Evolutionary conservation across 2,329 filamentous ascomycete genomes (phyloP).

Genomic region (Botrytis byssoidea): DNA sequence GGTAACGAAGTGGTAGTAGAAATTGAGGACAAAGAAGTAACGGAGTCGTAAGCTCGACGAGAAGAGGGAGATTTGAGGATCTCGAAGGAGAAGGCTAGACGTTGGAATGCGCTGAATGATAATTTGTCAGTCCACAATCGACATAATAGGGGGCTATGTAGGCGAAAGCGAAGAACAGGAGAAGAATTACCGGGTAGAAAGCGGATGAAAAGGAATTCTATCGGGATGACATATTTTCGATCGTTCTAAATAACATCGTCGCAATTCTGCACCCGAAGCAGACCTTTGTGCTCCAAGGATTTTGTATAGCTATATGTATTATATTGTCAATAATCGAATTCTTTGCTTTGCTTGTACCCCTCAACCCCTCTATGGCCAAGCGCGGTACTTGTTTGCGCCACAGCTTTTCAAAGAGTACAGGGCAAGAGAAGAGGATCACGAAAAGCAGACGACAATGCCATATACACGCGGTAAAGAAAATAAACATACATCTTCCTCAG

Average conservation of each 20-base stretch:
- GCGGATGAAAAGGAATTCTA: constrained; percentile 41
- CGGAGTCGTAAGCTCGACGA: constrained; percentile 42
- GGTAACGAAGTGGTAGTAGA: constrained; percentile 40
- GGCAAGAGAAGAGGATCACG: neutral
- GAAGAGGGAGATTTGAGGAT: constrained; percentile 43
- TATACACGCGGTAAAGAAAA: neutral
- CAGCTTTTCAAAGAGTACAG: neutral
- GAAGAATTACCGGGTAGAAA: constrained; percentile 39
- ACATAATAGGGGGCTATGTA: neutral
- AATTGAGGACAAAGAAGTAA: constrained; percentile 36
- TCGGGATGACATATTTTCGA: constrained; percentile 44
- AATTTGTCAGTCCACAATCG: neutral
- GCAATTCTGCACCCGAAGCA: constrained; percentile 41
- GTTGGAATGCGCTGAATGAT: constrained; percentile 41
- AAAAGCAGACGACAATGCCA: neutral
- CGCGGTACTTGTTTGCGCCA: neutral
- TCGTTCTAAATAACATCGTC: constrained; percentile 43
- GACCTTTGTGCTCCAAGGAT: constrained; percentile 40
- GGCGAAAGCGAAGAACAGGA: neutral
- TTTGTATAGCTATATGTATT: constrained; percentile 39
- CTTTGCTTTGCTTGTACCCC: neutral
- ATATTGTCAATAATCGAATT: constrained; percentile 22
- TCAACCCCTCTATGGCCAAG: neutral
- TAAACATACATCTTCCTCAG: constrained; percentile 39
- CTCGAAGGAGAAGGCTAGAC: constrained; percentile 44